Evolutionary conservation across 805 yeast genomes (phyloP).

Genomic region (Citeromyces matritensis): DNA sequence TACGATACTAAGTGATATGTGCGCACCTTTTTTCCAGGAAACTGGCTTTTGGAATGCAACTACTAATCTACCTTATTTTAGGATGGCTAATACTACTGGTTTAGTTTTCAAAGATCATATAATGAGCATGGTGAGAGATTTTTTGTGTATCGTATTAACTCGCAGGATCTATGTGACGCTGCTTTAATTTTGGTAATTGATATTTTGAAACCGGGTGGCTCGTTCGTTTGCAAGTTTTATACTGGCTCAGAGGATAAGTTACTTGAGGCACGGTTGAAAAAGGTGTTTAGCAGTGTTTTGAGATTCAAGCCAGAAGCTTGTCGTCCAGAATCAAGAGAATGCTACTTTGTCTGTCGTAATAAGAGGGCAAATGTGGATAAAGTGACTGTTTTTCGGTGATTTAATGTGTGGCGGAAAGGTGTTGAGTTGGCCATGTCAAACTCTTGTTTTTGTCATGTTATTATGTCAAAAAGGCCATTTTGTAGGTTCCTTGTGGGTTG

Average conservation of each 20-base stretch:
- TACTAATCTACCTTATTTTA: slow-evolving; percentile 66
- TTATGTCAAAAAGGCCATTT: neutral
- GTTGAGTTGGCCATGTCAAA: no score
- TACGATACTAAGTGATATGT: slow-evolving; percentile 70
- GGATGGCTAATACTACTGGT: slow-evolving; percentile 93
- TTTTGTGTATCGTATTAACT: slow-evolving; percentile 1
- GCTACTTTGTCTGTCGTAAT: slow-evolving; percentile 59
- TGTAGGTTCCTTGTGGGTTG: no score
- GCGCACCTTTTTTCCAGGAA: slow-evolving; percentile 44
- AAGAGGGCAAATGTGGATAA: slow-evolving; percentile 27
- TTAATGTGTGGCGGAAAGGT: no score
- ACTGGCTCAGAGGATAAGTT: slow-evolving; percentile 66
- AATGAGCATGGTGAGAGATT: slow-evolving; percentile 43
- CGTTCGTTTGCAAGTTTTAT: slow-evolving; percentile 69
- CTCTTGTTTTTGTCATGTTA: slow-evolving; percentile 1
- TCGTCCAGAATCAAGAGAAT: slow-evolving; percentile 66
- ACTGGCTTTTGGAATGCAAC: slow-evolving; percentile 40
- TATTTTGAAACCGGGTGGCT: slow-evolving; percentile 56
- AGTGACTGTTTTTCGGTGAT: slow-evolving; percentile 20
- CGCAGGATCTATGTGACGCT: slow-evolving; percentile 74
- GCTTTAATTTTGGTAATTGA: slow-evolving; percentile 67
- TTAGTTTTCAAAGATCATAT: slow-evolving; percentile 67
- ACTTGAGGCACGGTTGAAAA: slow-evolving; percentile 42
- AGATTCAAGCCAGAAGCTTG: slow-evolving; percentile 75
- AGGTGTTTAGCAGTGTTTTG: slow-evolving; percentile 45